Percentiles rank a stretch among this genome's conserved stretches.
Evolutionary conservation across 176 grass and related monocot species (phyloP).

Genomic region (Zea luxurians): DNA sequence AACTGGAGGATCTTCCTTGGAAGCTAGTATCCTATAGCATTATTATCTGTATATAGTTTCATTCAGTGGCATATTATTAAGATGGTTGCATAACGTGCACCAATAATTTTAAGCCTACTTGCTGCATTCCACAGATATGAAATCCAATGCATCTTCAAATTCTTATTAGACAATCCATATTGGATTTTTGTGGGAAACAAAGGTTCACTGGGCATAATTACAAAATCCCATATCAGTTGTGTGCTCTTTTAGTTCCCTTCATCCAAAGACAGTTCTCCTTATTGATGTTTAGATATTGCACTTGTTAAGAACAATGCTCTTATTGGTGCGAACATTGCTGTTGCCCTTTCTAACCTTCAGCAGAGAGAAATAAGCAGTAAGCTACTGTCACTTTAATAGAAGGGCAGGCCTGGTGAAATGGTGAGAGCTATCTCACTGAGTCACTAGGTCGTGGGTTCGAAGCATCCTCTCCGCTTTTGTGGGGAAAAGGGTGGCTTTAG

Average conservation of each 20-base stretch:
- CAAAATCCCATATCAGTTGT: background rate
- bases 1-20: constrained; percentile 70
- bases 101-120: background rate
- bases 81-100: background rate
- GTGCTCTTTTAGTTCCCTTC: background rate
- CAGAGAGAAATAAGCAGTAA: constrained; percentile 45
- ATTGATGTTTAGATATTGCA: constrained; percentile 65
- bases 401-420: too few species aligned
- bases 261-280: constrained; percentile 42
- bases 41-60: background rate
- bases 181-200: background rate
- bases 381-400: constrained; percentile 1
- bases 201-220: background rate
- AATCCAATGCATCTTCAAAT: background rate
- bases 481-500: too few species aligned
- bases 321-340: constrained; percentile 70
- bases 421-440: too few species aligned
- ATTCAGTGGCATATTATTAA: background rate
- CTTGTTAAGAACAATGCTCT: constrained; percentile 97
- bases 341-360: constrained; percentile 61
- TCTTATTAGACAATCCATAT: background rate
- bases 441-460: too few species aligned
- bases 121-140: background rate
- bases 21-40: constrained; percentile 76
- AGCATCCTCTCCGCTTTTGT: too few species aligned